These are phyloP conservation scores for Thielaviopsis cerberus DNA, from an alignment of 2,329 filamentous ascomycete species.

Conservation along the genomic window DNA sequence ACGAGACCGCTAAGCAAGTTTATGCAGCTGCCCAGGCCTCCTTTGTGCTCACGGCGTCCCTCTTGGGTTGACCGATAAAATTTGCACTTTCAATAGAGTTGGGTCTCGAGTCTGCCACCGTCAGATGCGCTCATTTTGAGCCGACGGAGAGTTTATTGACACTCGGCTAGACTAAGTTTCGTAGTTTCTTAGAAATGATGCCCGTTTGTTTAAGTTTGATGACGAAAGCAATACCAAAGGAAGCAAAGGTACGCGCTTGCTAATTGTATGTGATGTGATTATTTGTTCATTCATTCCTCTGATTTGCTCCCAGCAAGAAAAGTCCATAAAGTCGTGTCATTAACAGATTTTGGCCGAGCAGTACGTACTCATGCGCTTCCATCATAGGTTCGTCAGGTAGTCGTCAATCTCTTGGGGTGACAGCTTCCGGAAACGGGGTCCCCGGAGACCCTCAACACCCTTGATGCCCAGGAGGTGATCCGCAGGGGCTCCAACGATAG, in stretches of 20 bases:
- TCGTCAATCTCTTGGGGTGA: slow-evolving; percentile 98
- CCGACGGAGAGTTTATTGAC: too few species aligned
- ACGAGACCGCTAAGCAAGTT: slow-evolving; percentile 22
- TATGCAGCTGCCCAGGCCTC: slow-evolving; percentile 30
- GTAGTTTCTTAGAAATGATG: background rate
- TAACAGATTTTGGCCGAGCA: slow-evolving; percentile 8
- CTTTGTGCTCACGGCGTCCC: slow-evolving; percentile 24
- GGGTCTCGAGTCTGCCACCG: background rate
- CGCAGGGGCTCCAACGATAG: slow-evolving; percentile 87
- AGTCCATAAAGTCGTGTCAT: slow-evolving; percentile 12
- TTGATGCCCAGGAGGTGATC: slow-evolving; percentile 83
- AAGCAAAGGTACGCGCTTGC: background rate
- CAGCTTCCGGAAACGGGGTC: slow-evolving; percentile 82
- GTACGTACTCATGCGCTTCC: slow-evolving; percentile 1
- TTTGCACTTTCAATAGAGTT: background rate
- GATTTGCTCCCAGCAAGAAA: background rate
- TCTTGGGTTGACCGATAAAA: background rate
- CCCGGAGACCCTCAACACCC: slow-evolving; percentile 67
- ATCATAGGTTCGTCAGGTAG: slow-evolving; percentile 93
- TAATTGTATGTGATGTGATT: slow-evolving; percentile 6
- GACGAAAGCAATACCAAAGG: background rate
- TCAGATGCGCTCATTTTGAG: too few species aligned
- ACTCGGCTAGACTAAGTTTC: too few species aligned
- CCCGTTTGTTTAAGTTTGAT: too few species aligned
- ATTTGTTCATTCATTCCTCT: slow-evolving; percentile 9